These are phyloP conservation scores for Phaeosphaeria sp. DNA, from an alignment of 2,329 filamentous ascomycete species.

Conservation along the genomic window DNA sequence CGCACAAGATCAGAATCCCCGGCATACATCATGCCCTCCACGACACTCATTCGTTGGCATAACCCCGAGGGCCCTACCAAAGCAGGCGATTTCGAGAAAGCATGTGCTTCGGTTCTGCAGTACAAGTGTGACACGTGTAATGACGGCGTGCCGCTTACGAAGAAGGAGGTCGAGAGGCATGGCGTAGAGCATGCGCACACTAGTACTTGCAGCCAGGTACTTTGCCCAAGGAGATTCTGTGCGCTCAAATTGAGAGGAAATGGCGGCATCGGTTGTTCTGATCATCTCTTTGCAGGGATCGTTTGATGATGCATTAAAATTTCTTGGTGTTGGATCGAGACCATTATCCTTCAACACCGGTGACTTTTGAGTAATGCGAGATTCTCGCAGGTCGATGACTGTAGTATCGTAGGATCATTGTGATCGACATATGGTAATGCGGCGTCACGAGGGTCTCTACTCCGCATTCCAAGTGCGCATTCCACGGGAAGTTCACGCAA, in stretches of 20 bases:
- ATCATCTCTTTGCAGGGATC: conserved; percentile 13
- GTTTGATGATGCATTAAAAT: neutral
- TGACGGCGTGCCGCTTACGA: conserved; percentile 32
- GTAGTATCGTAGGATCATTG: too few species aligned
- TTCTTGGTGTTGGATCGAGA: too few species aligned
- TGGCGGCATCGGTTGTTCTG: conserved; percentile 5
- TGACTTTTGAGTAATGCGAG: too few species aligned
- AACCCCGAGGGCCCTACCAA: conserved; percentile 15
- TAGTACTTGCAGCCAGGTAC: conserved; percentile 15
- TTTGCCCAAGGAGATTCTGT: conserved; percentile 37
- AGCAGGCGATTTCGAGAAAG: conserved; percentile 18
- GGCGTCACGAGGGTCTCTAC: neutral
- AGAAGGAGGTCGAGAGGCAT: conserved; percentile 31
- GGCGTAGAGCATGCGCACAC: conserved; percentile 34
- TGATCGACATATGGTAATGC: neutral
- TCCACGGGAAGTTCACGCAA: neutral
- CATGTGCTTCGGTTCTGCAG: conserved; percentile 16
- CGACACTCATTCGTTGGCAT: conserved; percentile 36
- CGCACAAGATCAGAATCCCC: neutral
- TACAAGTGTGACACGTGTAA: conserved; percentile 30
- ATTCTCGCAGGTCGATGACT: too few species aligned
- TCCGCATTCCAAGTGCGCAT: conserved; percentile 3
- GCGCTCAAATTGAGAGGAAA: conserved; percentile 9
- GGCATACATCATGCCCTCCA: conserved; percentile 18
- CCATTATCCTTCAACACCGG: too few species aligned